These are phyloP conservation scores for Nannochloris sp. DNA, from an alignment of 139 green algal species.

Conservation along the genomic window DNA sequence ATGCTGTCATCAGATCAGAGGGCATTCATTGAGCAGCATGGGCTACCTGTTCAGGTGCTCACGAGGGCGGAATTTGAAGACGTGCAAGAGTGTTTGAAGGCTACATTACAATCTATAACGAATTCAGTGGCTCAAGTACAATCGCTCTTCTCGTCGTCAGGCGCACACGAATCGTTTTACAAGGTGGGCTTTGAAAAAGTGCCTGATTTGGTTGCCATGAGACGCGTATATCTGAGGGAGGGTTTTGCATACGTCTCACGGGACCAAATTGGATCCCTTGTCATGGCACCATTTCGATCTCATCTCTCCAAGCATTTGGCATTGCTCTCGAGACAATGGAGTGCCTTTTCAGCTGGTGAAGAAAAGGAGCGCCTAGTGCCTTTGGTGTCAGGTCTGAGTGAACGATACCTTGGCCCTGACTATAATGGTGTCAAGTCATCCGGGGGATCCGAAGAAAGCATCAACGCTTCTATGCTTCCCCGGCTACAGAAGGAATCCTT, in stretches of 20 bases:
- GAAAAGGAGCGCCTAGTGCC: conserved; percentile 69
- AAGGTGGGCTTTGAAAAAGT: conserved; percentile 79
- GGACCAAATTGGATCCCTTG: conserved; percentile 57
- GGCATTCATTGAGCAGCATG: conserved; percentile 47
- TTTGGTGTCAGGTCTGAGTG: conserved; percentile 66
- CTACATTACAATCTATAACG: conserved; percentile 1
- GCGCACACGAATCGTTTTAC: conserved; percentile 39
- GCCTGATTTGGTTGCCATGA: conserved; percentile 69
- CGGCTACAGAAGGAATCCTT: conserved; percentile 55
- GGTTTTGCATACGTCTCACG: conserved; percentile 71
- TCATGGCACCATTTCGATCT: conserved; percentile 60
- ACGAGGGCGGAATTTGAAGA: conserved; percentile 28
- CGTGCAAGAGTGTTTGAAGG: conserved; percentile 32
- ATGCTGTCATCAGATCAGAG: conserved; percentile 31
- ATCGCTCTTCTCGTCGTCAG: background rate
- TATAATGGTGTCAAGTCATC: conserved; percentile 31
- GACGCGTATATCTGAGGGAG: conserved; percentile 54
- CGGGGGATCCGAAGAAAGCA: conserved; percentile 10
- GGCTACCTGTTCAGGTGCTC: conserved; percentile 50
- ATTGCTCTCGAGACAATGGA: conserved; percentile 49
- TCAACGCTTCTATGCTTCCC: conserved; percentile 35
- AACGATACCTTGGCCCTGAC: conserved; percentile 61
- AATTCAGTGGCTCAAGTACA: conserved; percentile 10
- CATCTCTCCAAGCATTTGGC: conserved; percentile 33
- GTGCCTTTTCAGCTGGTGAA: conserved; percentile 42